phyloP scores from a whole-genome alignment of 768 basidiomycete species.

The Lactifluus piperatus region DNA sequence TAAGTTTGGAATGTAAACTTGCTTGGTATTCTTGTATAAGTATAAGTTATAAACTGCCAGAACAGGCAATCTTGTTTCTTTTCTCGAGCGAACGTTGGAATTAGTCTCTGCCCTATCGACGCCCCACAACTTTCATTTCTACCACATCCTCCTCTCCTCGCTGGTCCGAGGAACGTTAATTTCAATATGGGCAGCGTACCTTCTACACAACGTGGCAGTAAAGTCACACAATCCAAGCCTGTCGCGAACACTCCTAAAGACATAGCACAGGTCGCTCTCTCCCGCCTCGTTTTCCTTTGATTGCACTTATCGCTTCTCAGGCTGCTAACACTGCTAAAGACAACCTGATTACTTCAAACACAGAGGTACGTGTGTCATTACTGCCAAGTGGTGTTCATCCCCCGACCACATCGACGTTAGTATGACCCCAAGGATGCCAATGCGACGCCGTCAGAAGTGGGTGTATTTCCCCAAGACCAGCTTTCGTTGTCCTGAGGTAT shows the following conservation, averaged over 20 bases:
- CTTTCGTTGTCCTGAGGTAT: neutral
- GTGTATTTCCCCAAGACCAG: neutral
- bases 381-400: neutral
- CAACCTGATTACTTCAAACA: neutral
- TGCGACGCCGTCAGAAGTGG: neutral
- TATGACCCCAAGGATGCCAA: neutral
- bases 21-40: neutral
- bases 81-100: neutral
- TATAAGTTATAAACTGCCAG: neutral
- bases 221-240: conserved; percentile 3
- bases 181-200: conserved; percentile 14
- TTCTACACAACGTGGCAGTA: conserved; percentile 11
- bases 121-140: conserved; percentile 1
- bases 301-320: neutral
- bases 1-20: conserved; percentile 5
- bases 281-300: neutral
- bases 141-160: conserved; percentile 12
- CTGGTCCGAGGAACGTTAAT: conserved; percentile 11
- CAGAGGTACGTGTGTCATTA: neutral
- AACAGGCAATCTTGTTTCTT: neutral
- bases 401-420: neutral
- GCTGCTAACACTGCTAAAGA: conserved; percentile 8
- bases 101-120: neutral
- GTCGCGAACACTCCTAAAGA: conserved; percentile 5
- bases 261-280: conserved; percentile 7